These are phyloP conservation scores for Penicillium odoratum DNA, from an alignment of 495 filamentous ascomycete genomes.

Conservation along the genomic window DNA sequence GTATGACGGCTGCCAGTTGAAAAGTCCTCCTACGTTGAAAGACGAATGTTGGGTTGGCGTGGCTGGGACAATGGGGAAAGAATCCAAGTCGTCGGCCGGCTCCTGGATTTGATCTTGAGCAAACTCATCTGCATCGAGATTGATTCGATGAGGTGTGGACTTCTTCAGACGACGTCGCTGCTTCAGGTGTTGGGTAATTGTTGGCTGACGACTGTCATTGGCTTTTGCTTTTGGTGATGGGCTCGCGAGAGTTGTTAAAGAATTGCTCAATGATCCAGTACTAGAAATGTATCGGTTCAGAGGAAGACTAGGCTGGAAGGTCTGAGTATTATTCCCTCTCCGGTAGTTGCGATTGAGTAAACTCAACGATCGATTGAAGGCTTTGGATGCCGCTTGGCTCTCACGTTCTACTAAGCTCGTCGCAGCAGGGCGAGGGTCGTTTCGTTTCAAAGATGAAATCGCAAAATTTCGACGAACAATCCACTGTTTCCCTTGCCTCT, in stretches of 20 bases:
- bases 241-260: background rate
- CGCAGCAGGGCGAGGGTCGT: constrained; percentile 38
- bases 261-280: constrained; percentile 2
- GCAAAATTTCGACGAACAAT: constrained; percentile 36
- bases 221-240: background rate
- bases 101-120: constrained; percentile 19
- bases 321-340: constrained; percentile 15
- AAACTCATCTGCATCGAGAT: constrained; percentile 37
- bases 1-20: constrained; percentile 60
- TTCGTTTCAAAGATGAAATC: constrained; percentile 37
- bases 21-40: constrained; percentile 33
- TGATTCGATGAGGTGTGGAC: constrained; percentile 51
- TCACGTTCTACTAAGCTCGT: constrained; percentile 32
- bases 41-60: constrained; percentile 5
- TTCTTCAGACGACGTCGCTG: constrained; percentile 45
- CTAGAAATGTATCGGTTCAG: constrained; percentile 42
- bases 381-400: constrained; percentile 15
- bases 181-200: background rate
- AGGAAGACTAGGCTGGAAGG: constrained; percentile 27
- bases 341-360: constrained; percentile 29
- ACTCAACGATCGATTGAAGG: constrained; percentile 32
- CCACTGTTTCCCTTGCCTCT: constrained; percentile 36
- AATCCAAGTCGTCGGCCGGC: constrained; percentile 15
- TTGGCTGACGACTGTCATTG: background rate
- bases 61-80: constrained; percentile 1